Percentiles rank a stretch among this genome's conserved stretches.
phyloP scores from a whole-genome alignment of 768 basidiomycete genomes.

The Mycena vitilis region DNA sequence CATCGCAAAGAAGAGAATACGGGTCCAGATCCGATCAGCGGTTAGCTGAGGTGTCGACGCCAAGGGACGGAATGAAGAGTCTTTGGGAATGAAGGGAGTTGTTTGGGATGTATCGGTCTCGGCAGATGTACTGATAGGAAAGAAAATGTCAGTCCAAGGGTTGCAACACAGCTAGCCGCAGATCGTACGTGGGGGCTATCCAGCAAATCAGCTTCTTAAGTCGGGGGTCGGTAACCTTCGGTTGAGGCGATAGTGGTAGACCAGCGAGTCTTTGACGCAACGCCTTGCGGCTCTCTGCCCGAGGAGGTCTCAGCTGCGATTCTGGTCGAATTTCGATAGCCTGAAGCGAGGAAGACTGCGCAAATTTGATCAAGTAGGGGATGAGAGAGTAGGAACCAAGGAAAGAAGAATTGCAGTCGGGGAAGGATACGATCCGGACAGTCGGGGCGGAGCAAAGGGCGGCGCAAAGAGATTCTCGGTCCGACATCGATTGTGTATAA shows the following conservation, averaged over 20 bases:
- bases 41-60: neutral
- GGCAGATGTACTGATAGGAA: neutral
- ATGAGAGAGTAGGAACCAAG: neutral
- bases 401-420: neutral
- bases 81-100: neutral
- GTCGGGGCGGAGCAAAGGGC: neutral
- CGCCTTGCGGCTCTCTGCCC: neutral
- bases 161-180: neutral
- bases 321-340: conserved; percentile 2
- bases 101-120: neutral
- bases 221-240: neutral
- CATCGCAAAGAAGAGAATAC: conserved; percentile 21
- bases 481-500: neutral
- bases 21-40: conserved; percentile 9
- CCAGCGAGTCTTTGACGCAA: neutral
- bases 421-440: conserved; percentile 4
- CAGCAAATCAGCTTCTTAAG: neutral
- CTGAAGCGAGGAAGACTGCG: neutral
- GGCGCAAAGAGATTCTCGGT: neutral
- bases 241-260: neutral
- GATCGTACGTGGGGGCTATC: neutral
- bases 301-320: neutral
- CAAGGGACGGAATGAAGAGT: conserved; percentile 9
- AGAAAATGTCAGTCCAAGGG: neutral
- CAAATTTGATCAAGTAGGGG: conserved; percentile 1